Evolutionary conservation across 2,329 filamentous ascomycete genomes (phyloP), one percentile per base, ranked within the genome.

Genomic region (Pyrenochaeta sp.): DNA sequence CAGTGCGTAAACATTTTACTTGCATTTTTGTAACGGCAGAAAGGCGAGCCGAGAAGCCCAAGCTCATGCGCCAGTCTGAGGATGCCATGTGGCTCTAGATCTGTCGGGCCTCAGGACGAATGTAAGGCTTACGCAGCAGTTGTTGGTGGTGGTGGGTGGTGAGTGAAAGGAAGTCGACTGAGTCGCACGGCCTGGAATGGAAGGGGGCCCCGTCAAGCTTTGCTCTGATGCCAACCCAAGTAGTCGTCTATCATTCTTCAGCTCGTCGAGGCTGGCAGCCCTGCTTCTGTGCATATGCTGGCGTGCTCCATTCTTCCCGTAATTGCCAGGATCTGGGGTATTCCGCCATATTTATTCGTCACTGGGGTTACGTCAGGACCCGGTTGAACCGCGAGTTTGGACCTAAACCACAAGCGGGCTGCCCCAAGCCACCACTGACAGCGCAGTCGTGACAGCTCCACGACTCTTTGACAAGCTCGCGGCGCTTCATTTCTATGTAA

Each of bases 21-120:
- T 81, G 76, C 81, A 83, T 81, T 78, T 78, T 78, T 12, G 78
- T 75, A 45, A 77, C 78, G 31, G 69, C 69, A 29, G 69, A 57
- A 54, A 83, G 68, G 49, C 81, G 73, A 45, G 79, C 75, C 17
- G 79, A 75, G 66, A 83, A 82, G 51, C 66, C 76, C 58, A 82
- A 51, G 35, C 56, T 51, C 18, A 68, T 60, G 33, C 69, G 76
- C 80, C 80, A 82, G 60, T 76, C 71, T 43, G 61, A 48, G 39
- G 63, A 43, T 45, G 63, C 61, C 66, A 69, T 70, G 50, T 39
- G 58, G 53, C 43, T 32, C 40, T 20, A 21, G n/a, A 20, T n/a
- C 31, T 23, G 30, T 36, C 18, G 10, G 20, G 7, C 7, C 18
- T 11, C 7, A 14, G 36, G 11, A n/a, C 18, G 7, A 39, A 12